These are phyloP conservation scores for Viola pubescens DNA, from an alignment of 441 rosid species.

Conservation along the genomic window DNA sequence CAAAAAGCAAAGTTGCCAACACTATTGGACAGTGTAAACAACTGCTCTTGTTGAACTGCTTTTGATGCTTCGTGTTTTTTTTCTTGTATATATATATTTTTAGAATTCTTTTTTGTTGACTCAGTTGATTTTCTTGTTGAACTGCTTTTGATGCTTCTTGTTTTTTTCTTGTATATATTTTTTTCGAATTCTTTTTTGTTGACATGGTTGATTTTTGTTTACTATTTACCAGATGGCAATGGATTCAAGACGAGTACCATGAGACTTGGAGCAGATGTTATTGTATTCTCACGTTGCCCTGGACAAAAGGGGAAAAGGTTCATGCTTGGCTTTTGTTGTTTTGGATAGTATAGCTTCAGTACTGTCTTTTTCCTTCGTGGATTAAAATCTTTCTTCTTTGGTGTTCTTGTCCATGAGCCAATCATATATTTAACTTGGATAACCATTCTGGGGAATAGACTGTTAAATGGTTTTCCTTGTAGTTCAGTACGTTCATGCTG, in stretches of 20 bases:
- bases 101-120: not conserved
- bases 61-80: slow-evolving; percentile 1
- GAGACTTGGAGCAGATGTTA: slow-evolving; percentile 99
- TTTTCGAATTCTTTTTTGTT: not conserved
- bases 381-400: slow-evolving; percentile 3
- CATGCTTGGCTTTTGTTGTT: slow-evolving; percentile 7
- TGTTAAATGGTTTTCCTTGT: not conserved
- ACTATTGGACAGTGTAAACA: slow-evolving; percentile 83
- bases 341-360: not conserved
- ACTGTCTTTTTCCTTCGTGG: not conserved
- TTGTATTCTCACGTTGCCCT: slow-evolving; percentile 76
- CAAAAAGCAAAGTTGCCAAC: slow-evolving; percentile 75
- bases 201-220: slow-evolving; percentile 4
- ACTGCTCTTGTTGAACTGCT: not conserved
- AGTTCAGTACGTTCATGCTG: no score
- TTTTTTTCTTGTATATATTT: not conserved
- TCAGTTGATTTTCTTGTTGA: not conserved
- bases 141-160: not conserved
- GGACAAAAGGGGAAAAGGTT: slow-evolving; percentile 67
- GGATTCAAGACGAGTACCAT: slow-evolving; percentile 98
- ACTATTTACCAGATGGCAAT: slow-evolving; percentile 64
- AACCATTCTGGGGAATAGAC: not conserved
- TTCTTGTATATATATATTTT: not conserved
- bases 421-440: no score
- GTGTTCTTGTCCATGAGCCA: no score